Base-by-base conservation (phyloP, 2,329 filamentous ascomycete genomes). In the Beauveria australis region DNA sequence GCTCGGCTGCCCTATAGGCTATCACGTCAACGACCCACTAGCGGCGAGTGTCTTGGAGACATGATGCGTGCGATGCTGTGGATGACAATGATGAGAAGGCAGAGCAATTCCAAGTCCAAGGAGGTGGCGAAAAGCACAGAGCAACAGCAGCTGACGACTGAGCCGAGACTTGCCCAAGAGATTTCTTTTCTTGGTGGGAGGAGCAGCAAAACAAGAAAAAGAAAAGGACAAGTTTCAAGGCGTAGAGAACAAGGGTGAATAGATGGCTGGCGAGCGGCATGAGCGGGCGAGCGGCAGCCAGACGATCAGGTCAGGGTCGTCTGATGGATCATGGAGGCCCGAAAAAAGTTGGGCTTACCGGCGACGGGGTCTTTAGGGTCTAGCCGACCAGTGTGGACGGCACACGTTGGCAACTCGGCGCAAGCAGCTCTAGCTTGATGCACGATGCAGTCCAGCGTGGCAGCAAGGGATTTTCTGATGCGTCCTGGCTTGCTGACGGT, bases 1-100 rank as follows among this genome's bases (percentile, higher is more conserved):
- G 54, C n/a, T 41, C 24, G 43, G 33, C 19, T 40, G 26, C 40
- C 30, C 48, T 49, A n/a, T n/a, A n/a, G n/a, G n/a, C n/a, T n/a
- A 53, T 53, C 49, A 53, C 30, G 57, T 60, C 57, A 47, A 53
- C 28, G 57, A 54, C 57, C 57, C 57, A 60, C 57, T 40, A 30
- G n/a, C 43, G 48, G 26, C 41, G 26, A 59, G 37, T 59, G 47
- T 47, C 28, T 56, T 48, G 47, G 55, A 37, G 33, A 37, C 33
- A 37, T n/a, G 49, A 43, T 28, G 33, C 33, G 43, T 40, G 40
- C n/a, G 19, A 41, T 40, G 44, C 49, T 57, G 55, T 51, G n/a
- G 18, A 48, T n/a, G 43, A 40, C n/a, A 18, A 30, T 43, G 37
- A 33, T 54, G 24, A 14, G 2, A 40, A 37, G 33, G 33, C 33